phyloP scores from a whole-genome alignment of 192 early-diverging fungal genomes.

The Podila epicladia region DNA sequence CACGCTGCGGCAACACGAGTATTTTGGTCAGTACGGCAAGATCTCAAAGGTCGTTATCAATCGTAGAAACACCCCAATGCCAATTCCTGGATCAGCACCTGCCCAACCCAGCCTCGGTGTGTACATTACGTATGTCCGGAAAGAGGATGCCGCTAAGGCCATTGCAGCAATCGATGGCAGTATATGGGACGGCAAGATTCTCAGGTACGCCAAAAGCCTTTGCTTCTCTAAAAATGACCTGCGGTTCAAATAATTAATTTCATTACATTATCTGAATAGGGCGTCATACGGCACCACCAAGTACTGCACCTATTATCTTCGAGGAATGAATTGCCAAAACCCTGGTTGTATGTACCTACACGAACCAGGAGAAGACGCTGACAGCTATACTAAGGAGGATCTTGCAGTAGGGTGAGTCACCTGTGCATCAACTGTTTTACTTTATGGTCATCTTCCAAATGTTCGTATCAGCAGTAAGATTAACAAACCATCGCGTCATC shows the following conservation, averaged over 20 bases:
- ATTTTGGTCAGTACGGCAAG: slow-evolving; percentile 99
- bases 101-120: slow-evolving; percentile 77
- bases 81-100: slow-evolving; percentile 27
- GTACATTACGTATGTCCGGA: slow-evolving; percentile 90
- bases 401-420: slow-evolving; percentile 73
- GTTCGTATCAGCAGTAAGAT: no score
- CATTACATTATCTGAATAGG: slow-evolving; percentile 40
- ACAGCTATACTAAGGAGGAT: slow-evolving; percentile 92
- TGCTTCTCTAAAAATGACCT: background rate
- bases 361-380: slow-evolving; percentile 92
- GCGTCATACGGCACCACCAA: slow-evolving; percentile 99
- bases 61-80: slow-evolving; percentile 68
- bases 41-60: slow-evolving; percentile 94
- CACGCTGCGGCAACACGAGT: slow-evolving; percentile 84
- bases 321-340: slow-evolving; percentile 91
- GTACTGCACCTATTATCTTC: slow-evolving; percentile 97
- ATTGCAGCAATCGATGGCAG: slow-evolving; percentile 96
- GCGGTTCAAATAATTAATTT: background rate
- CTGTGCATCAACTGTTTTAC: background rate
- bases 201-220: slow-evolving; percentile 63
- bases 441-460: background rate
- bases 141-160: slow-evolving; percentile 92
- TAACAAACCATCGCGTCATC: background rate
- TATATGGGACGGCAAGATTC: slow-evolving; percentile 83
- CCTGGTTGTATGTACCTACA: slow-evolving; percentile 96